Evolutionary conservation across 2,329 filamentous ascomycete genomes (phyloP), one percentile per base, ranked within the genome.

Genomic region (Talaromyces verruculosus): DNA sequence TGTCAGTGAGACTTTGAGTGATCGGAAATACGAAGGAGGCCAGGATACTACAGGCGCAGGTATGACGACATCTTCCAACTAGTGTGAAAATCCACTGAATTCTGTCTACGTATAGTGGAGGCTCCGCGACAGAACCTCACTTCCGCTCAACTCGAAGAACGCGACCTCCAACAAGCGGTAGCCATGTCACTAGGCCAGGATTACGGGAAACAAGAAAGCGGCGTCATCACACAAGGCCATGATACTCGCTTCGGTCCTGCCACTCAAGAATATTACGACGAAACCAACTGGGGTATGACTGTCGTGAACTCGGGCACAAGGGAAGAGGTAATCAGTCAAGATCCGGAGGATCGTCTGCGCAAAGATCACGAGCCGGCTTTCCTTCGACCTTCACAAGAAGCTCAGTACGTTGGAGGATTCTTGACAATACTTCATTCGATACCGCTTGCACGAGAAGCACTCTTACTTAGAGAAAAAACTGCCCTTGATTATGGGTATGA

Each of bases 371-470:
- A 85, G 68, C 87, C 87, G 15, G 82, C 82, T 17, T 85, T 89
- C 66, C 76, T 89, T 61, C 87, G 87, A 65, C 85, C 85, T 17
- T 77, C 84, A 2, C 79, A 82, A 13, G 79, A 82, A 51, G 80
- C 78, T 49, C 80, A 85, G 65, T 85, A 86, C 70, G 76, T 88
- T n/a, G 82, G 84, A 33, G 83, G 83, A 3, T 76, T 88, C 22
- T 71, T 89, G 51, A 87, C 86, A 5, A 88, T 89, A 66, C 79
- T 87, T n/a, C 85, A 88, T 71, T 81, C 83, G 22, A 87, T 89
- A 64, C 86, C 87, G 3, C 75, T 84, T 35, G 84, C 83, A 22
- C 81, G 86, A 65, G 85, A 88, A 71, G 83, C 84, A 8, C 78
- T 89, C 10, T 74, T 89, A 13, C 73, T 82, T 47, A 78, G 82